Base-by-base conservation (phyloP, 116 monocot species). In the Trichopus zeylanicus region DNA sequence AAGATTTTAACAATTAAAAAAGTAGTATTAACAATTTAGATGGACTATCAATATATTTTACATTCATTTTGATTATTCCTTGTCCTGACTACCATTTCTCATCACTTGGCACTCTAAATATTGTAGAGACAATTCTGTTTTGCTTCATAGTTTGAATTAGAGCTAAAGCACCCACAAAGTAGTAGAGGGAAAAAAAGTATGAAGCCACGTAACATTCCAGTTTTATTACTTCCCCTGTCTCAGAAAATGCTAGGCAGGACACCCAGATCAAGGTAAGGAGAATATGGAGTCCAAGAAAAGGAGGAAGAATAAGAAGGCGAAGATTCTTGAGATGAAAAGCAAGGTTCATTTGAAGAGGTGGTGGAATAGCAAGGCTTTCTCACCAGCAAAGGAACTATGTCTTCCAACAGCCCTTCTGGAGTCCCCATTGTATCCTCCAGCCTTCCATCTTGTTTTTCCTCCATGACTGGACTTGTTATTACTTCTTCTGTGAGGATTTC, bases 331-430 rank as follows among this genome's bases (percentile, higher is more conserved):
- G 70, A 78, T 6, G 61, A 67, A 3, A 27, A 15, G 11, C 16
- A 49, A 51, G 26, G 47, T 1, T 68, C 68, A 64, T 54, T 51
- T 7, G 55, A 30, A 12, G 55, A 59, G 19, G 64, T 31, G 11
- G 51, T 19, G 10, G 48, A 52, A 51, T n/a, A 64, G 55, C 57
- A 67, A 5, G 85, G 91, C 29, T 79, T 79, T 51, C 85, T 73
- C 8, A 90, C 81, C 16, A 85, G 34, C 38, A 69, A 54, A 1
- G 89, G 89, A 19, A 90, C 89, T 11, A 90, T 60, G 54, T 90
- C 89, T 62, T 90, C 89, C 34, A 90, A 63, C 65, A 90, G 65
- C 3, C 89, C 89, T 63, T 85, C 70, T 26, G 66, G 34, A 10
- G 24, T 35, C 22, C 37, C 34, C 33, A 59, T 31, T 1, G 24